Evolutionary conservation across 345 rosid genomes (phyloP).

Genomic region (Populus euphratica): DNA sequence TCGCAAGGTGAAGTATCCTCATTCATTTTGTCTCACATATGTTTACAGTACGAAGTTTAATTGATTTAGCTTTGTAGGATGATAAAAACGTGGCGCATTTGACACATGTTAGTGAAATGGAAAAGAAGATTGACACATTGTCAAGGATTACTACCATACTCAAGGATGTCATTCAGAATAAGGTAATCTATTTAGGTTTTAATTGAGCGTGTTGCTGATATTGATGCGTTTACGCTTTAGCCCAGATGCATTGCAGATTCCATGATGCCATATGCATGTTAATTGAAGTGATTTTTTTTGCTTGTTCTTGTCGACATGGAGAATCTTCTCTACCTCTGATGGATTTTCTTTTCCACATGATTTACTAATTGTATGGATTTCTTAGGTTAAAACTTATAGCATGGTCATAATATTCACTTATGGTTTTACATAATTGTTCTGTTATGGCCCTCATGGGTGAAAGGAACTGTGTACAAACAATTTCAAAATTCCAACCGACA

Average conservation of each 20-base stretch:
- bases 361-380: not conserved
- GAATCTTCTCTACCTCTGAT: not conserved
- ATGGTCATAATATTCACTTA: not conserved
- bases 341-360: not conserved
- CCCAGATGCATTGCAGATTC: not conserved
- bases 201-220: not conserved
- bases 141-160: constrained; percentile 82
- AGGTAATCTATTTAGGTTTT: constrained; percentile 43
- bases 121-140: constrained; percentile 81
- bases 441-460: not conserved
- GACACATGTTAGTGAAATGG: constrained; percentile 96
- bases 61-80: constrained; percentile 43
- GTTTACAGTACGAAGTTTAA: not conserved
- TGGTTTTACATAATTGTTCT: not conserved
- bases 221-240: not conserved
- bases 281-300: not conserved
- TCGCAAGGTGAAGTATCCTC: constrained; percentile 58
- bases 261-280: not conserved
- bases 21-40: not conserved
- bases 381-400: not conserved
- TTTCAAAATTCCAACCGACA: not conserved
- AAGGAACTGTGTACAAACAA: not conserved
- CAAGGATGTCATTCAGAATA: constrained; percentile 97
- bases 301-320: not conserved
- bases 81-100: constrained; percentile 94